These are phyloP conservation scores for Bruguiera parviflora DNA, from an alignment of 345 rosid species.

Conservation along the genomic window DNA sequence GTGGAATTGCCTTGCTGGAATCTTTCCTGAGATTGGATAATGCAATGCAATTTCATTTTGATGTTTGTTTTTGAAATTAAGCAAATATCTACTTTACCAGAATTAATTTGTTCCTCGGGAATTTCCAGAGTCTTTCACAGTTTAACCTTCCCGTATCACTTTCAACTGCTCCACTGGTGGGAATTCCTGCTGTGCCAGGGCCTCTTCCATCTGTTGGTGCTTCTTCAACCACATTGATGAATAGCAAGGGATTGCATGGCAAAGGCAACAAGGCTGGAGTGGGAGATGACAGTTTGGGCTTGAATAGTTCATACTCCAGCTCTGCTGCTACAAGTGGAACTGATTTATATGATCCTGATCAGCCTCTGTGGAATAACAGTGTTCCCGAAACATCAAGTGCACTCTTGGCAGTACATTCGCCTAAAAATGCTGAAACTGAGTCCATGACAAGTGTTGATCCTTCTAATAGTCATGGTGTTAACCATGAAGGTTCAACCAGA, in stretches of 20 bases:
- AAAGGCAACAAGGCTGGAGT: conserved; percentile 50
- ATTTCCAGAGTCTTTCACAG: conserved; percentile 91
- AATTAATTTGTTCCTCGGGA: conserved; percentile 32
- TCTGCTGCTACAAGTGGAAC: conserved; percentile 46
- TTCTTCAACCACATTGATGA: conserved; percentile 47
- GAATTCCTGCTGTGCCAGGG: conserved; percentile 54
- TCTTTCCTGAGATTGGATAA: conserved; percentile 1
- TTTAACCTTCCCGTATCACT: conserved; percentile 93
- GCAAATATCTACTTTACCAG: background rate
- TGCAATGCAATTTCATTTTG: conserved; percentile 1
- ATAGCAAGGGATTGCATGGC: conserved; percentile 39
- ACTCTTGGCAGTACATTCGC: conserved; percentile 45
- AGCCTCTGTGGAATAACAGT: conserved; percentile 84
- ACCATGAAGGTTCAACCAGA: conserved; percentile 38
- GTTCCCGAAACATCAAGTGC: conserved; percentile 64
- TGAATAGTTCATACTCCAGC: conserved; percentile 53
- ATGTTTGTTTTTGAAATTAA: conserved; percentile 4
- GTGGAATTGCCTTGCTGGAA: background rate
- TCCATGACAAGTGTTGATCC: conserved; percentile 45
- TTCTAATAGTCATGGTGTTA: conserved; percentile 40
- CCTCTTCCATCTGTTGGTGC: conserved; percentile 47
- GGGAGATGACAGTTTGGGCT: conserved; percentile 50
- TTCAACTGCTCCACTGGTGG: conserved; percentile 64
- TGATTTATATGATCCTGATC: conserved; percentile 98
- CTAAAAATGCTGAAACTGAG: conserved; percentile 51